Evolutionary conservation across 2,329 filamentous ascomycete genomes (phyloP).

Genomic region (Claviceps maximensis): DNA sequence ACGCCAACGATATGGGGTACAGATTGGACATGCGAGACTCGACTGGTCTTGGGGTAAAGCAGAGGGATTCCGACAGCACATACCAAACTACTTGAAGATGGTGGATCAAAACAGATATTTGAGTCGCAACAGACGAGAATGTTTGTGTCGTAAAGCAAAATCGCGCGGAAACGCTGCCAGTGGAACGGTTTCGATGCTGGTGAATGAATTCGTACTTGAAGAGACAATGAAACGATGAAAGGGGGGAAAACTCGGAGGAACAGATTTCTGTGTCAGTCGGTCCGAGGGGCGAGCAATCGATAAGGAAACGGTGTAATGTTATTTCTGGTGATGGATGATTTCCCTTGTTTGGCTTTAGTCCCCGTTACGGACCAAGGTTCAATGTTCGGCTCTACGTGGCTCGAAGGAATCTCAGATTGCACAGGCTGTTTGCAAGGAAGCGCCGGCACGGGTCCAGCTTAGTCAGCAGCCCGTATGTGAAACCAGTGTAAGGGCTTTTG

Average conservation of each 20-base stretch:
- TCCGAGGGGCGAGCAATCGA: neutral
- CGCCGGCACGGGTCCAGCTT: neutral
- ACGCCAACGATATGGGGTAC: neutral
- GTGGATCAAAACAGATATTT: neutral
- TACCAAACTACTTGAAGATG: neutral
- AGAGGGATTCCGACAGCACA: neutral
- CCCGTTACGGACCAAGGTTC: neutral
- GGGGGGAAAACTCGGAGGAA: neutral
- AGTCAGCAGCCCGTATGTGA: neutral
- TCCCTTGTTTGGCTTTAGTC: neutral
- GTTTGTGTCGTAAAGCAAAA: conserved; percentile 2
- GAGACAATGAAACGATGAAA: neutral
- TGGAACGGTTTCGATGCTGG: neutral
- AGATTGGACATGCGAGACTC: neutral
- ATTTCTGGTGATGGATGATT: neutral
- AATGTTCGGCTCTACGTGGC: too few relatives aligned
- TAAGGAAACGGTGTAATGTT: neutral
- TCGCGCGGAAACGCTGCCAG: neutral
- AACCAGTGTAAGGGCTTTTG: too few relatives aligned
- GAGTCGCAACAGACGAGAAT: neutral
- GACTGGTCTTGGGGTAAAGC: neutral
- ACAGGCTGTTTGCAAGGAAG: neutral
- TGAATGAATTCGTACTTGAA: neutral
- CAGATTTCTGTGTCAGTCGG: neutral
- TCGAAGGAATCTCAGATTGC: neutral